phyloP scores from a whole-genome alignment of 2,329 filamentous ascomycete genomes.

The Hypoxylon sp. region DNA sequence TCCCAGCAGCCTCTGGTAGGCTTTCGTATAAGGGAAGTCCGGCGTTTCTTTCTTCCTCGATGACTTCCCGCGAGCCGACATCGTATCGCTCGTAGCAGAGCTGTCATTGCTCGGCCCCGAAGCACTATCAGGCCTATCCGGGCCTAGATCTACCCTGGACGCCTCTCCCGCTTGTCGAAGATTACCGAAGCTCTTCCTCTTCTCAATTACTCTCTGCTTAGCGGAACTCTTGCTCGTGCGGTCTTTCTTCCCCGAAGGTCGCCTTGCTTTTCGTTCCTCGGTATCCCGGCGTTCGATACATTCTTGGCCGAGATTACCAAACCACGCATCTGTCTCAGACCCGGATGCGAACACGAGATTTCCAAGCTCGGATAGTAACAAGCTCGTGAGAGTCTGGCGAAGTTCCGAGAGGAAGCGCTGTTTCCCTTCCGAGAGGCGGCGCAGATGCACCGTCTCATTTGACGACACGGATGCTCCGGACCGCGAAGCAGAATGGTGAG shows the following conservation, averaged over 20 bases:
- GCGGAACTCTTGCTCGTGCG: conserved; percentile 60
- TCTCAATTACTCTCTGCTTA: conserved; percentile 69
- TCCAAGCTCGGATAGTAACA: conserved; percentile 90
- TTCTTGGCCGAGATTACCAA: conserved; percentile 75
- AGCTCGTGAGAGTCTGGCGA: conserved; percentile 82
- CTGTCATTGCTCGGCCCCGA: conserved; percentile 59
- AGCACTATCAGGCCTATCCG: conserved; percentile 57
- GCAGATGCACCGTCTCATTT: conserved; percentile 75
- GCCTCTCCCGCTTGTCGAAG: conserved; percentile 66
- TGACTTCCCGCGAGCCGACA: conserved; percentile 51
- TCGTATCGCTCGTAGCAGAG: conserved; percentile 57
- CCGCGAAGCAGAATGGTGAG: conserved; percentile 65
- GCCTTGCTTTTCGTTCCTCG: conserved; percentile 62
- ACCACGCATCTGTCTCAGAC: conserved; percentile 94
- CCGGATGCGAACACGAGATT: conserved; percentile 87
- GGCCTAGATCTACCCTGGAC: conserved; percentile 50
- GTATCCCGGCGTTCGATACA: conserved; percentile 74
- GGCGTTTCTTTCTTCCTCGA: conserved; percentile 54
- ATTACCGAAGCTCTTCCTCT: conserved; percentile 77
- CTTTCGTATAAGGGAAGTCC: conserved; percentile 83
- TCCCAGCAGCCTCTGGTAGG: conserved; percentile 82
- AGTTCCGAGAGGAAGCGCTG: conserved; percentile 81
- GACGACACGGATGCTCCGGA: conserved; percentile 77
- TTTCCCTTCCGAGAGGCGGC: conserved; percentile 76
- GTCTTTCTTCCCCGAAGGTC: conserved; percentile 58